Conservation (phyloP, 78 protist genomes). For the Dictyostelium intermedium region DNA sequence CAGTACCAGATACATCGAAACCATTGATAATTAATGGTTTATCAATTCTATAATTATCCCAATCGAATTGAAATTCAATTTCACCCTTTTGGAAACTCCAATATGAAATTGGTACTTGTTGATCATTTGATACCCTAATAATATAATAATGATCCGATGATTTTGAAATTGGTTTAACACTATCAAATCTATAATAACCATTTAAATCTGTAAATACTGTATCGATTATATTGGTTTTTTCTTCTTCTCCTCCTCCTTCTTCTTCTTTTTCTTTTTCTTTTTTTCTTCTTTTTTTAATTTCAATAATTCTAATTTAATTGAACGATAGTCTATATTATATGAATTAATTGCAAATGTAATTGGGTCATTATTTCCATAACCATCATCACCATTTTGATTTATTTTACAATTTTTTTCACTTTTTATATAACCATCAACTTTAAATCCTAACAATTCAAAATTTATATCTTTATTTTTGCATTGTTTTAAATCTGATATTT, state of each 20-base stretch:
- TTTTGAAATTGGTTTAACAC: background rate
- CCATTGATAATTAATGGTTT: background rate
- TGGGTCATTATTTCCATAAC: background rate
- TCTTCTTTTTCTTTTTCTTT: background rate
- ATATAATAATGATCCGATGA: background rate
- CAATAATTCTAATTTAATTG: background rate
- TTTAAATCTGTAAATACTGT: background rate
- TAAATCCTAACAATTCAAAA: conserved; percentile 48
- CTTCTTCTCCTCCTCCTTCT: background rate
- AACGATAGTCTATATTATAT: background rate
- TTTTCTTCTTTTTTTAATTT: background rate
- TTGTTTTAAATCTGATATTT: background rate
- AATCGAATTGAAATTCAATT: background rate
- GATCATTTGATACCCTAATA: background rate
- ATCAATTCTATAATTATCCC: background rate
- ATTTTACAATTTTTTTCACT: background rate
- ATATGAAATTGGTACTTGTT: background rate
- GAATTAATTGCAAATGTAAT: background rate
- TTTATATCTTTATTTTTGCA: conserved; percentile 29
- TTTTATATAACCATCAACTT: background rate
- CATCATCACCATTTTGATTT: background rate
- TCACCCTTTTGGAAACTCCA: background rate
- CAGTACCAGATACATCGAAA: background rate
- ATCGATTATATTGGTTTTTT: background rate
- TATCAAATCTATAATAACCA: background rate